Base-by-base conservation (phyloP, 2,329 filamentous ascomycete species). In the Fusarium succisae region DNA sequence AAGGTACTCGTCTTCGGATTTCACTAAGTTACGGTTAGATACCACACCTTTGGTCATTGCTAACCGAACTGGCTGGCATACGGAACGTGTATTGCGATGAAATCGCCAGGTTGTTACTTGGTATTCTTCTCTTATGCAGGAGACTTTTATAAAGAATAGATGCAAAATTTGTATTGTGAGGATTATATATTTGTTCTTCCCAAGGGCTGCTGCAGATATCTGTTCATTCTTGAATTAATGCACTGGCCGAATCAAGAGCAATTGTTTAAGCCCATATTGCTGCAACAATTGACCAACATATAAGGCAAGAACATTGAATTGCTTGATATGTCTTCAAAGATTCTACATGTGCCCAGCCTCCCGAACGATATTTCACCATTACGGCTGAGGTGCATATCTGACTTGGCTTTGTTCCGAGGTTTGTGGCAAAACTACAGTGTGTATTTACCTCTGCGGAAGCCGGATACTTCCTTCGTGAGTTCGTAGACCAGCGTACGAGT, bases 321-420 rank as follows among this genome's bases (percentile, higher is more conserved):
- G 7, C 32, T 50, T 56, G 15, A n/a, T n/a, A 30, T 66, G 32
- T 24, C n/a, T 44, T n/a, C 15, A 67, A 63, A 58, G 24, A 60
- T 44, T 44, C 43, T 47, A 6, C 28, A 26, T 56, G 26, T 13
- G 15, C 10, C 9, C 3, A 8, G 6, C 15, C 15, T 17, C 28
- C 15, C 1, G 4, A 32, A n/a, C 22, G 10, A 18, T 18, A 9
- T 37, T 37, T 37, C 35, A 37, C 35, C 0, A n/a, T 32, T 5
- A 10, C 8, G 8, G 28, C 7, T 15, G 12, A 51, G 3, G 3
- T 11, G 8, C 30, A 24, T 51, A 11, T 51, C 20, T 20, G 30
- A 35, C 17, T n/a, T 48, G 45, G 12, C 11, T 22, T 28, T 8
- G 14, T 48, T 30, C 45, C 13, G 20, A 22, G 18, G 18, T 22